These are phyloP conservation scores for Suillus bovinus DNA, from an alignment of 768 basidiomycete species.

Conservation along the genomic window DNA sequence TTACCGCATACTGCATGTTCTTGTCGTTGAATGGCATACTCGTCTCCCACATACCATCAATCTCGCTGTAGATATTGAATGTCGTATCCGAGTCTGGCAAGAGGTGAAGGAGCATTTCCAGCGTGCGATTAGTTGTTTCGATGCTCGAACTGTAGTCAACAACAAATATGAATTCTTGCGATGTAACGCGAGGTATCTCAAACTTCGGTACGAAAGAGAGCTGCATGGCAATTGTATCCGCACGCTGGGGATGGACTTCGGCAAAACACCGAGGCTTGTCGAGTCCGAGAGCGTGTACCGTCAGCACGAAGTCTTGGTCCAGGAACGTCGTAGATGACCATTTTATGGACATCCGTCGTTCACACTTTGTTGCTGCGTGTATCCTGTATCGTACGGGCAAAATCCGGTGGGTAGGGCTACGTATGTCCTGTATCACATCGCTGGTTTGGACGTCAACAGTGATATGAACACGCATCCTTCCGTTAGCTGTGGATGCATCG, in stretches of 20 bases:
- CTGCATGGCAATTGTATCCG: conserved; percentile 47
- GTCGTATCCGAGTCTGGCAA: conserved; percentile 42
- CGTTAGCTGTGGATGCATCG: conserved; percentile 28
- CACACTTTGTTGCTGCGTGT: conserved; percentile 34
- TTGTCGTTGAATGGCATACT: conserved; percentile 35
- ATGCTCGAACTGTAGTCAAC: conserved; percentile 64
- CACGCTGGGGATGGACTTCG: conserved; percentile 34
- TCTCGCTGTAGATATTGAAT: conserved; percentile 51
- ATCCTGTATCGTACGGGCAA: conserved; percentile 34
- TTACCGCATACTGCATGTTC: conserved; percentile 40
- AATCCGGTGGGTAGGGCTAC: conserved; percentile 50
- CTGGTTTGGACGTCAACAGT: conserved; percentile 51
- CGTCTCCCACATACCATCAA: conserved; percentile 34
- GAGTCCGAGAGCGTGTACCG: conserved; percentile 46
- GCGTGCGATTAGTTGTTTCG: conserved; percentile 46
- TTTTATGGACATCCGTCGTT: conserved; percentile 40
- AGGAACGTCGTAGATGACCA: conserved; percentile 45
- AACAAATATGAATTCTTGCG: conserved; percentile 61
- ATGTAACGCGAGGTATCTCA: conserved; percentile 38
- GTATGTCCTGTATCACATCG: conserved; percentile 39
- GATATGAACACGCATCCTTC: conserved; percentile 40
- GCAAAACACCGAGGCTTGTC: conserved; percentile 59
- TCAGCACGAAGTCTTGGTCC: conserved; percentile 49
- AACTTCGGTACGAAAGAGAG: conserved; percentile 55
- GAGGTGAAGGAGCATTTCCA: conserved; percentile 48